Evolutionary conservation across 2,329 filamentous ascomycete genomes (phyloP).

Genomic region (Coniochaeta sp.): DNA sequence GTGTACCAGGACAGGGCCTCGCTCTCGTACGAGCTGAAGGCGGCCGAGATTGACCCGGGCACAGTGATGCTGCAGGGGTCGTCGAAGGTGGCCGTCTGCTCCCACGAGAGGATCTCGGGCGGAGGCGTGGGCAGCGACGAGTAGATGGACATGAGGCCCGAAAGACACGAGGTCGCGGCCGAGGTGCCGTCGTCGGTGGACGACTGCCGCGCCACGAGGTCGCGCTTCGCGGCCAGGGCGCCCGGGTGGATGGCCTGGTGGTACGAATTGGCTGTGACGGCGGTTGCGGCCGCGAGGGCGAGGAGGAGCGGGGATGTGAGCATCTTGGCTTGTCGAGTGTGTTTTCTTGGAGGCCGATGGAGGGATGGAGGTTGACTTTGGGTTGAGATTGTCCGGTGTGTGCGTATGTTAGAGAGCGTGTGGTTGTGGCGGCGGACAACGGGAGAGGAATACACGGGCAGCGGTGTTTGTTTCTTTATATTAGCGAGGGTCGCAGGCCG

Average conservation of each 20-base stretch:
- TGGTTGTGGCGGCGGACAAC: background rate
- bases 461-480: background rate
- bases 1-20: constrained; percentile 15
- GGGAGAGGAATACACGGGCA: background rate
- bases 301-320: constrained; percentile 13
- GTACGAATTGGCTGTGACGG: constrained; percentile 11
- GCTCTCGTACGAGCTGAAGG: constrained; percentile 13
- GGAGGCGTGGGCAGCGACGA: constrained; percentile 15
- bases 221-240: constrained; percentile 8
- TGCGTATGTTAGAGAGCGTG: background rate
- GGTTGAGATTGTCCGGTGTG: background rate
- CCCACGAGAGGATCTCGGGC: constrained; percentile 12
- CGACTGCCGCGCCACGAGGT: constrained; percentile 17
- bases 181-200: constrained; percentile 4
- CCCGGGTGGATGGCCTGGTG: constrained; percentile 9
- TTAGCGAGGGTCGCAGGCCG: background rate
- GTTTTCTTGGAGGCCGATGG: no score
- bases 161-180: constrained; percentile 9
- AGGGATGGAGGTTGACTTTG: background rate
- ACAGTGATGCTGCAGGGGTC: constrained; percentile 17
- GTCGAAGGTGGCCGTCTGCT: constrained; percentile 9
- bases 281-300: constrained; percentile 13
- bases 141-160: constrained; percentile 11
- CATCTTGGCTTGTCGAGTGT: constrained; percentile 12
- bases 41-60: constrained; percentile 13